Evolutionary conservation across 2,329 filamentous ascomycete genomes (phyloP).

Genomic region (Aspergillus ruber): DNA sequence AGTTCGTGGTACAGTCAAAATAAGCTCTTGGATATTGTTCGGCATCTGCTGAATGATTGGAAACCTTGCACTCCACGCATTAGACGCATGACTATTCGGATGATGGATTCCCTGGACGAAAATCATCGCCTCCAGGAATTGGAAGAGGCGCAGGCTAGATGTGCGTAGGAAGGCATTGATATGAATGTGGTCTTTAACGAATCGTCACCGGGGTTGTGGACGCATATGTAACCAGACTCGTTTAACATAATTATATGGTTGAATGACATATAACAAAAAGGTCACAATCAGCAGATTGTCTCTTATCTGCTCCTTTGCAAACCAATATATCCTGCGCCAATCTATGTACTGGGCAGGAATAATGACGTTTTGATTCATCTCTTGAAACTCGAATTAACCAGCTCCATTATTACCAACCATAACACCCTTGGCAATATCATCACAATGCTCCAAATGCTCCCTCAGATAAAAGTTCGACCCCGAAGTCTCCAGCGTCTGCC

Average conservation of each 20-base stretch:
- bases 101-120: not conserved
- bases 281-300: no score
- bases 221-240: not conserved
- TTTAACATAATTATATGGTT: no score
- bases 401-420: not conserved
- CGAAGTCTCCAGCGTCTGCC: constrained; percentile 13
- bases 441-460: constrained; percentile 10
- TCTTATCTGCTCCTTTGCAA: no score
- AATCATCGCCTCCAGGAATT: not conserved
- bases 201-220: constrained; percentile 2
- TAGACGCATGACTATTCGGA: not conserved
- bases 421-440: constrained; percentile 3
- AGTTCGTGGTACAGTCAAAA: not conserved
- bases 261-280: no score
- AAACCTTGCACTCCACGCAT: not conserved
- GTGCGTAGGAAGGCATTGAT: not conserved
- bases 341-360: no score
- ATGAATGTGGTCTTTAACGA: constrained; percentile 1
- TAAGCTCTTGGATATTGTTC: not conserved
- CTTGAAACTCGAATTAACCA: no score
- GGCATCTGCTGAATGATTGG: not conserved
- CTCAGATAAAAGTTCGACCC: constrained; percentile 12
- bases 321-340: no score
- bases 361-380: no score
- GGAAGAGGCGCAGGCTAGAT: not conserved